Percentiles rank a stretch among this genome's conserved stretches.
phyloP scores from a whole-genome alignment of 345 rosid genomes.

The Pseudoturritis turrita region DNA sequence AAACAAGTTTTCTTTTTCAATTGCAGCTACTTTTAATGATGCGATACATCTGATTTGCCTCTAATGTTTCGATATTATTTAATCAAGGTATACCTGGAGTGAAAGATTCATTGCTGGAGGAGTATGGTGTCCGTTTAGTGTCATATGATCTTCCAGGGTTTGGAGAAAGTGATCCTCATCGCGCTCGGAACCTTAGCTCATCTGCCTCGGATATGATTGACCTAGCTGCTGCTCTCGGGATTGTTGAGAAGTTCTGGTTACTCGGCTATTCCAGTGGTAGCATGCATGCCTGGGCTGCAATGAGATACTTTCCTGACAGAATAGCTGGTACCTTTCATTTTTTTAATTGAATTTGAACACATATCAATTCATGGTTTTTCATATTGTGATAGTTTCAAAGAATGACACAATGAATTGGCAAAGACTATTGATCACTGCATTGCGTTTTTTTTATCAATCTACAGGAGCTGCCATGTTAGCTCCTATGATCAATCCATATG shows the following conservation, averaged over 20 bases:
- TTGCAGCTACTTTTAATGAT: neutral
- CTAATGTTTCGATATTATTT: constrained; percentile 1
- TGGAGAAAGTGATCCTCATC: constrained; percentile 96
- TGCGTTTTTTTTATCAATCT: constrained; percentile 20
- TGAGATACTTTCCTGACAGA: constrained; percentile 67
- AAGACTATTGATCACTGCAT: neutral
- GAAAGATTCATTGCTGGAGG: constrained; percentile 58
- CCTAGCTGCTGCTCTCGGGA: constrained; percentile 64
- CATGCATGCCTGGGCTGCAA: constrained; percentile 93
- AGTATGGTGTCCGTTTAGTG: constrained; percentile 75
- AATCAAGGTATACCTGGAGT: constrained; percentile 74
- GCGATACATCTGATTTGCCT: neutral
- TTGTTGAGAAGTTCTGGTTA: constrained; percentile 77
- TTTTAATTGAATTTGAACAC: neutral
- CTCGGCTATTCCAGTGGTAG: constrained; percentile 78
- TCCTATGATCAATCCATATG: constrained; percentile 80
- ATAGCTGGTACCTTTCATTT: constrained; percentile 57
- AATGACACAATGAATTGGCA: neutral
- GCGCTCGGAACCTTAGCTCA: constrained; percentile 68
- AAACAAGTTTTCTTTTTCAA: neutral
- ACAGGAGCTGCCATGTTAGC: constrained; percentile 83
- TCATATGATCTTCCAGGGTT: constrained; percentile 96
- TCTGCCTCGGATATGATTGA: constrained; percentile 72
- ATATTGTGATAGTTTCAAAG: neutral
- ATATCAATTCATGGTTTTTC: neutral